Percentiles rank a stretch among this genome's conserved stretches.
Conservation (phyloP, 768 basidiomycete species). For the Leucocoprinus birnbaumii region DNA sequence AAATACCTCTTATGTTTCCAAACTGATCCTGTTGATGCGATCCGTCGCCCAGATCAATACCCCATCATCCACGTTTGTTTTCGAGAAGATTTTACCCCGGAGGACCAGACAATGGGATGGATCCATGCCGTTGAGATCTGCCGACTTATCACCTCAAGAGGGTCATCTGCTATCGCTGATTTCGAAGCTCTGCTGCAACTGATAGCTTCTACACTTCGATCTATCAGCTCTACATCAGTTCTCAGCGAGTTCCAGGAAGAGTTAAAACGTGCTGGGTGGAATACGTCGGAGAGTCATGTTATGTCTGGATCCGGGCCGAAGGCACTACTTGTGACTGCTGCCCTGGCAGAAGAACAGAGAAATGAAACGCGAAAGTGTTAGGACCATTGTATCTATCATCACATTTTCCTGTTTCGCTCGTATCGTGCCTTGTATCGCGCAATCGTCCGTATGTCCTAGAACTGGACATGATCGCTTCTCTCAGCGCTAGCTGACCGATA, state of each 20-base stretch:
- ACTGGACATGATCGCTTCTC: too few species aligned
- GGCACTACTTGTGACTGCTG: not conserved
- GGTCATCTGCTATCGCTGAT: not conserved
- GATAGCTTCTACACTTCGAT: not conserved
- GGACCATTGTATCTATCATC: too few species aligned
- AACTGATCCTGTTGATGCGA: conserved; percentile 11
- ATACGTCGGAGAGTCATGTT: not conserved
- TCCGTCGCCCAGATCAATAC: conserved; percentile 9
- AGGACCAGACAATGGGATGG: conserved; percentile 61
- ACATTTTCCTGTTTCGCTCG: too few species aligned
- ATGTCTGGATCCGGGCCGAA: conserved; percentile 8
- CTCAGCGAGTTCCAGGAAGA: not conserved
- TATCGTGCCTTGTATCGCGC: too few species aligned
- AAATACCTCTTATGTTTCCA: conserved; percentile 61
- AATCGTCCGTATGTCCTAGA: too few species aligned
- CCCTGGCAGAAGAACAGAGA: not conserved
- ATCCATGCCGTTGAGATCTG: conserved; percentile 27
- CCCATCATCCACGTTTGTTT: conserved; percentile 42
- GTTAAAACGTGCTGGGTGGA: conserved; percentile 4
- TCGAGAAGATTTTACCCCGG: conserved; percentile 42
- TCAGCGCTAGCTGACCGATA: too few species aligned
- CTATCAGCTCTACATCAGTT: not conserved
- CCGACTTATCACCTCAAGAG: not conserved
- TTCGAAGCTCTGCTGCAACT: not conserved
- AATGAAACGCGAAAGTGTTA: not conserved